Evolutionary conservation across 2,329 filamentous ascomycete genomes (phyloP), one percentile per base, ranked within the genome.

Genomic region (Trichocomaceae sp.): DNA sequence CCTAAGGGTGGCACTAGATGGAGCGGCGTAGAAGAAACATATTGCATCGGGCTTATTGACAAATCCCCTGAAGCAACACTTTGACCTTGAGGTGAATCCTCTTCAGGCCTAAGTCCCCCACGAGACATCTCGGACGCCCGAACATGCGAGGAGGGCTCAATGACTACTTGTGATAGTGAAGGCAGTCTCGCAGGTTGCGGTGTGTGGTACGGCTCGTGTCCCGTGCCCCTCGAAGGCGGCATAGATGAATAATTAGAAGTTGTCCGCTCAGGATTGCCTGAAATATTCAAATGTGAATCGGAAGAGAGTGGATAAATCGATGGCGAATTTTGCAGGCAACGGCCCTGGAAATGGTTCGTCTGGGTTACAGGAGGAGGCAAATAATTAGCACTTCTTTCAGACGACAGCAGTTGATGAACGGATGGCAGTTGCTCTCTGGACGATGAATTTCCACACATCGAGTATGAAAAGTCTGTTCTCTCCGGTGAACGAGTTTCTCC

Each of bases 321-420:
- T 22, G 54, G 49, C 31, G 54, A 56, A 13, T 19, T 52, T 37
- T 47, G 54, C 17, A 47, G 49, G 39, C 37, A 46, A 29, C 26
- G 50, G 26, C 42, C 39, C 17, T 56, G 46, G 17, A 45, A 33
- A 2, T 45, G 33, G 33, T 19, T 42, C 10, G 44, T 17, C 19
- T 47, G 37, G 23, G 49, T 29, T 23, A 44, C 37, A 26, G 46
- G 20, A 13, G 54, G 45, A 29, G 50, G 45, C n/a, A 53, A 20
- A 44, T 47, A 53, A 9, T 33, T 22, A n/a, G 51, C 29, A 42
- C 47, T 53, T 42, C 44, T 23, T 9, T 47, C 51, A 4, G 51
- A 53, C 48, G 51, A 53, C 49, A 75, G 60, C 44, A 75, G 59
- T 55, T 73, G 69, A 44, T 69, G 70, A 35, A 74, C 70, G 8